Evolutionary conservation across 371 early-diverging fungal genomes (phyloP).

Genomic region (Dichotomocladium elegans): DNA sequence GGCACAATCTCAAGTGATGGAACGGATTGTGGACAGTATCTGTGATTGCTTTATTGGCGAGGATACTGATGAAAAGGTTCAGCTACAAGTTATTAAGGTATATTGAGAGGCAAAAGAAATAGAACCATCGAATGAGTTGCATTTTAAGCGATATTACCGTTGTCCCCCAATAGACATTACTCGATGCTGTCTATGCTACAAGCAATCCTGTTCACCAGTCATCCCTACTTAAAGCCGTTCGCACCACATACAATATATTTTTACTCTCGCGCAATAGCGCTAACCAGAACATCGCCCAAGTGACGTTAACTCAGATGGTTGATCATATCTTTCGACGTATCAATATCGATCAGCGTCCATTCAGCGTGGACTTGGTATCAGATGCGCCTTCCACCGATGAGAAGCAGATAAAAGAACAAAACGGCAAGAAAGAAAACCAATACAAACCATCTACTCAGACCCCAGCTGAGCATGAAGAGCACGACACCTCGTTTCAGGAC

Average conservation of each 20-base stretch:
- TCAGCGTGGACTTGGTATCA: conserved; percentile 8
- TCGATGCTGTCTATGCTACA: conserved; percentile 76
- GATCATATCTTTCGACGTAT: conserved; percentile 74
- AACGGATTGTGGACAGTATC: conserved; percentile 53
- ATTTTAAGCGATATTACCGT: conserved; percentile 24
- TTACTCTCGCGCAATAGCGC: conserved; percentile 65
- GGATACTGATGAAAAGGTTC: conserved; percentile 71
- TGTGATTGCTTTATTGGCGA: conserved; percentile 65
- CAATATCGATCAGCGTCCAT: conserved; percentile 20
- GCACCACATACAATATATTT: conserved; percentile 72
- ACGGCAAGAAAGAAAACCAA: neutral
- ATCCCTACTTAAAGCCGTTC: conserved; percentile 77
- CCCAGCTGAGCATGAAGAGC: neutral
- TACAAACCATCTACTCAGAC: no score
- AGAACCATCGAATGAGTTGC: neutral
- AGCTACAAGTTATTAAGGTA: conserved; percentile 73
- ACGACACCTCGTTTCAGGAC: conserved; percentile 26
- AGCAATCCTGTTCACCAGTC: conserved; percentile 71
- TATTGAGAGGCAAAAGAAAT: neutral
- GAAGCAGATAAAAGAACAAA: conserved; percentile 8
- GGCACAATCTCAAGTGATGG: conserved; percentile 45
- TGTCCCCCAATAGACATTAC: conserved; percentile 59
- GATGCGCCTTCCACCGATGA: neutral
- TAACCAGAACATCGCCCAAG: conserved; percentile 86
- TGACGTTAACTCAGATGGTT: conserved; percentile 88